These are phyloP conservation scores for Daedaleopsis nitida DNA, from an alignment of 768 basidiomycete species.

Conservation along the genomic window DNA sequence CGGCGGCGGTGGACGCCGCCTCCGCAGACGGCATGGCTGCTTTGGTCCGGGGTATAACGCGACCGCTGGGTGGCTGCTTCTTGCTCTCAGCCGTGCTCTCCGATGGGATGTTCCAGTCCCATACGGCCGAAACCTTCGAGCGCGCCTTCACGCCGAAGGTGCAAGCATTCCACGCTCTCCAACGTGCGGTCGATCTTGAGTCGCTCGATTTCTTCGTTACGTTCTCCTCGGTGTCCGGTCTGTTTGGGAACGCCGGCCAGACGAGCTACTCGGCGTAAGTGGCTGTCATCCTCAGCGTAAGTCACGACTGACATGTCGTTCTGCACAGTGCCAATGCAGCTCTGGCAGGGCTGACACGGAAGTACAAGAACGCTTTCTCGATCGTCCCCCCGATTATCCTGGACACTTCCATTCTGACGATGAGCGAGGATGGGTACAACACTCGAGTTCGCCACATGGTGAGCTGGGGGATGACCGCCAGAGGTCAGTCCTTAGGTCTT, in stretches of 20 bases:
- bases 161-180: constrained; percentile 9
- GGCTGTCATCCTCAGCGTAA: background rate
- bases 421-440: background rate
- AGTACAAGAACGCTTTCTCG: constrained; percentile 2
- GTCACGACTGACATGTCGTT: background rate
- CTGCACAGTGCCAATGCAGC: constrained; percentile 14
- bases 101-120: constrained; percentile 17
- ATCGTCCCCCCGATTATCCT: constrained; percentile 6
- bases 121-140: constrained; percentile 18
- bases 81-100: constrained; percentile 14
- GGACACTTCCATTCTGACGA: background rate
- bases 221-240: constrained; percentile 21
- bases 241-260: constrained; percentile 20
- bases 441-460: background rate
- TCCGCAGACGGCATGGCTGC: background rate
- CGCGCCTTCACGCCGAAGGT: constrained; percentile 8
- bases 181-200: constrained; percentile 6
- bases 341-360: constrained; percentile 5
- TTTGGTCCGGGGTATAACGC: constrained; percentile 1
- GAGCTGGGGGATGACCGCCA: background rate
- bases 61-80: constrained; percentile 22
- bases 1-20: constrained; percentile 14
- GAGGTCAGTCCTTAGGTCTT: background rate
- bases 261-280: constrained; percentile 21
- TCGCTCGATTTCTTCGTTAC: constrained; percentile 21